A percentile compares a stretch with the other conserved stretches of the same genome.
These are phyloP conservation scores for Capsicum pubescens DNA, from an alignment of 257 asterid species.

Conservation along the genomic window DNA sequence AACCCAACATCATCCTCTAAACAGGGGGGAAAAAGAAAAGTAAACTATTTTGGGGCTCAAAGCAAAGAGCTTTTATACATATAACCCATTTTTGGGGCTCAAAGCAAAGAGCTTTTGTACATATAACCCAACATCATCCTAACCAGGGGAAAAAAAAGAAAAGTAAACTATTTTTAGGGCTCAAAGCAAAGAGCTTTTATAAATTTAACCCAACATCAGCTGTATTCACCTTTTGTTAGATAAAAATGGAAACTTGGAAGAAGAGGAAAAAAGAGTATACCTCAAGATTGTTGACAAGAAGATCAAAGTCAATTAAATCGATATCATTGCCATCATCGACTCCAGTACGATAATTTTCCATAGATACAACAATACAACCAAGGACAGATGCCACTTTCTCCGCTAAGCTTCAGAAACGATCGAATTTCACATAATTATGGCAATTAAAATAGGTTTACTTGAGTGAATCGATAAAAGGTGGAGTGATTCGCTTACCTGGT, in stretches of 20 bases:
- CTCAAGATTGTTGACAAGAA: conserved; percentile 88
- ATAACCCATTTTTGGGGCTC: too few species aligned
- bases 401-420: conserved; percentile 83
- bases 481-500: conserved; percentile 63
- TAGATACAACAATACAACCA: conserved; percentile 84
- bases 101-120: too few species aligned
- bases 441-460: too few species aligned
- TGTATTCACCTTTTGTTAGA: neutral
- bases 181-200: neutral
- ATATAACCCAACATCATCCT: neutral
- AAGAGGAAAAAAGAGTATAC: conserved; percentile 41
- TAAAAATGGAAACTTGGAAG: neutral
- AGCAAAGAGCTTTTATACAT: too few species aligned
- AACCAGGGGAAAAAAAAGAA: neutral
- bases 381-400: conserved; percentile 97
- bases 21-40: too few species aligned
- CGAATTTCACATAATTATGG: conserved; percentile 38
- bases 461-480: too few species aligned
- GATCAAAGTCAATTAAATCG: conserved; percentile 89
- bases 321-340: conserved; percentile 87
- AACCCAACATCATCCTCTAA: too few species aligned
- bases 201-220: neutral
- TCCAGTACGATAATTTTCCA: conserved; percentile 97
- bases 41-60: too few species aligned
- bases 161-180: neutral